Base-by-base conservation (phyloP, 345 rosid species). In the Cardamine occulta region DNA sequence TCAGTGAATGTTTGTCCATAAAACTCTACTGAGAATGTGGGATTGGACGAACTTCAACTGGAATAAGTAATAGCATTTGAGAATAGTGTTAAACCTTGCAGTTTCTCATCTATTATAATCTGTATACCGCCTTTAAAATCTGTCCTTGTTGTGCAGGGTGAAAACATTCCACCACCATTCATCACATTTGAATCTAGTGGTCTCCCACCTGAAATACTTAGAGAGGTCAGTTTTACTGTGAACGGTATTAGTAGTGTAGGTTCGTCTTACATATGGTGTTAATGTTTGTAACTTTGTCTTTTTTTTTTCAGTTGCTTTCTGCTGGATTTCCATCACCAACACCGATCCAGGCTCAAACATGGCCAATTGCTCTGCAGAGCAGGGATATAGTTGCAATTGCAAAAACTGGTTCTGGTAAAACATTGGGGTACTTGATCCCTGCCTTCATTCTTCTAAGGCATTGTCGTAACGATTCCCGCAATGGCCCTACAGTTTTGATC, bases 351-450 rank as follows among this genome's bases (percentile, higher is more conserved):
- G 97, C 99, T 63, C 99, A 94, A 84, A 90, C 99, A 48, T 95
- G 99, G 99, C 96, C 99, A 49, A 90, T 95, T 84, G 96, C 99
- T 21, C 74, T 95, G 44, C 93, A 86, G 75, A 85, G 87, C 79
- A 86, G 89, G 77, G 99, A 95, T 74, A 88, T 90, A 65, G 97
- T 95, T 48, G 99, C 99, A 57, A 88, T 92, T 87, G 99, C 99
- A 34, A 95, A 92, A 85, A 92, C 97, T 64, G 97, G 99, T 80
- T 95, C 99, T 18, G 99, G 99, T 72, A 95, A 95, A 90, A 95
- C 99, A 28, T 76, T 95, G 84, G 99, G 99, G 51, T 95, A 95
- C 74, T 73, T 95, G 82, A 90, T 95, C 45, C 99, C 99, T 48
- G 91, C 97, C 61, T 90, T 95, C 80, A 83, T 88, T 70, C 97